phyloP scores from a whole-genome alignment of 306 rosid genomes.

The Casuarina glauca region DNA sequence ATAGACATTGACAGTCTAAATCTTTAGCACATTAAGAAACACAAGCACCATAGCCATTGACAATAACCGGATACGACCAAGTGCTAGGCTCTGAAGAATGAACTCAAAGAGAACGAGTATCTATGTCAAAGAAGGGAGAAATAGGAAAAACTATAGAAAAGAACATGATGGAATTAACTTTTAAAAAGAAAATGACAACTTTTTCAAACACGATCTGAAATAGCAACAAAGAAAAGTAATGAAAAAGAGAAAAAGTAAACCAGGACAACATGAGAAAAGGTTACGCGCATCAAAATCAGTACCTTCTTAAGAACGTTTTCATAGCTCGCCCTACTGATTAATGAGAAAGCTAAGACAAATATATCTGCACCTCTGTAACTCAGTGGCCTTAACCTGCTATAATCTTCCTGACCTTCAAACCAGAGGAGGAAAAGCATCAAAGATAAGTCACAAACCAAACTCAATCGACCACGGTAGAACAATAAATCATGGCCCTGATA shows the following conservation, averaged over 20 bases:
- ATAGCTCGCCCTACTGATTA: slow-evolving; percentile 90
- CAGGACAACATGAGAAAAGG: slow-evolving; percentile 5
- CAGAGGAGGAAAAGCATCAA: slow-evolving; percentile 21
- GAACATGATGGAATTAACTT: not conserved
- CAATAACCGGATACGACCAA: not conserved
- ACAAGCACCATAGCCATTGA: not conserved
- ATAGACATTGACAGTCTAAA: too few species aligned
- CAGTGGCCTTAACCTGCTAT: slow-evolving; percentile 96
- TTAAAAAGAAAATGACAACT: slow-evolving; percentile 13
- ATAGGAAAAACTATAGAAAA: not conserved
- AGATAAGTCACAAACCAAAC: slow-evolving; percentile 11
- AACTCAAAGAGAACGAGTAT: not conserved
- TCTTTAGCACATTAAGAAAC: not conserved
- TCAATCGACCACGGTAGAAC: not conserved
- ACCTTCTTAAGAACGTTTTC: slow-evolving; percentile 99
- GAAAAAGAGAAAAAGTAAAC: not conserved
- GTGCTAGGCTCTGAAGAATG: not conserved
- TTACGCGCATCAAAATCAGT: slow-evolving; percentile 22
- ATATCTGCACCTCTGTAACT: slow-evolving; percentile 97
- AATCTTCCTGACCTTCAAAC: slow-evolving; percentile 90
- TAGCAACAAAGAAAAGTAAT: not conserved
- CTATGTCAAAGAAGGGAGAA: slow-evolving; percentile 7
- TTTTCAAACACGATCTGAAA: slow-evolving; percentile 28
- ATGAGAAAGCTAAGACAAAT: slow-evolving; percentile 86
- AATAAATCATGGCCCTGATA: not conserved